A percentile compares a stretch with the other conserved stretches of the same genome.
These are phyloP conservation scores for Fagopyrum esculentum DNA, from an alignment of 148 eudicot genomes.

Conservation along the genomic window DNA sequence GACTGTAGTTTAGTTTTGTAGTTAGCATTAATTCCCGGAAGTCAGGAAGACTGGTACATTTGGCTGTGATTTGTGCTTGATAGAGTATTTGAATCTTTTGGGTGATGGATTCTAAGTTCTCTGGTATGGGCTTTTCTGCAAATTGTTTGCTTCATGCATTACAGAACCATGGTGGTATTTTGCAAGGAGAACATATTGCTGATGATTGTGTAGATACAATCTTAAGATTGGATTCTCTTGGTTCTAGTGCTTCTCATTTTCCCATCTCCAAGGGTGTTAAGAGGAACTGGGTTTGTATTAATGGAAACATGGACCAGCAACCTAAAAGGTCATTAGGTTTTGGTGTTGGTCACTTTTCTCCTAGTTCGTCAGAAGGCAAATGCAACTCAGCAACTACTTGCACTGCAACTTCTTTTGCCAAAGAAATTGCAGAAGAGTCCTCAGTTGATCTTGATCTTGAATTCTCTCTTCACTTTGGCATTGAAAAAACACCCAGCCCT, in stretches of 20 bases:
- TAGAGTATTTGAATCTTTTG: slow-evolving; percentile 24
- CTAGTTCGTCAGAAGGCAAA: slow-evolving; percentile 90
- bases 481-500: slow-evolving; percentile 47
- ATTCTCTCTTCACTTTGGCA: slow-evolving; percentile 72
- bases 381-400: slow-evolving; percentile 79
- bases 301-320: slow-evolving; percentile 23
- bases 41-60: slow-evolving; percentile 64
- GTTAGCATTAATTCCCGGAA: slow-evolving; percentile 43
- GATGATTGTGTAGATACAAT: slow-evolving; percentile 45
- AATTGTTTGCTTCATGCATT: slow-evolving; percentile 29
- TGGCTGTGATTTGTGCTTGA: slow-evolving; percentile 35
- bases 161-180: slow-evolving; percentile 41
- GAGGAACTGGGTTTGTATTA: slow-evolving; percentile 49
- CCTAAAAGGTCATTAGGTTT: slow-evolving; percentile 40
- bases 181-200: slow-evolving; percentile 31
- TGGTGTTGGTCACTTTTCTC: slow-evolving; percentile 28
- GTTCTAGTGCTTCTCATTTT: slow-evolving; percentile 30
- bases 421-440: slow-evolving; percentile 77
- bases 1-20: slow-evolving; percentile 45
- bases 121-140: slow-evolving; percentile 32
- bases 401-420: slow-evolving; percentile 68
- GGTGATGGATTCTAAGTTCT: slow-evolving; percentile 61
- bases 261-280: slow-evolving; percentile 52
- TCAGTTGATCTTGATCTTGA: slow-evolving; percentile 81
- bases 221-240: slow-evolving; percentile 47